A percentile compares a stretch with the other conserved stretches of the same genome.
Conservation (phyloP, 192 early-diverging fungal species). For the Coemansia sp. region DNA sequence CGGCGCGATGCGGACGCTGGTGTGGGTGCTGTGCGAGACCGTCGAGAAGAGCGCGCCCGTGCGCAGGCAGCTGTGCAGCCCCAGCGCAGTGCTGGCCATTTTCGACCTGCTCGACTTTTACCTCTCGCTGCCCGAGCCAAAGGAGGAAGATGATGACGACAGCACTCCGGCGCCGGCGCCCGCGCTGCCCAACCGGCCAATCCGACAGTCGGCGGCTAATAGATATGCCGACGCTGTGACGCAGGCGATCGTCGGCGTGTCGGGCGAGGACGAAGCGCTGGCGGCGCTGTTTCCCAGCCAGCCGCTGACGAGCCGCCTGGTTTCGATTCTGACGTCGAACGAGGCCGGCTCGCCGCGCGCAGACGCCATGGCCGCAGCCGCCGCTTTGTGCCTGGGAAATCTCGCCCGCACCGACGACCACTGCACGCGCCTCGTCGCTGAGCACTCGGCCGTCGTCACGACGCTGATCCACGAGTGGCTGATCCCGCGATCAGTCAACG, state of each 20-base stretch:
- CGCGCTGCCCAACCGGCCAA: conserved; percentile 30
- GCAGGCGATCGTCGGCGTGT: conserved; percentile 40
- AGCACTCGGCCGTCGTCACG: conserved; percentile 57
- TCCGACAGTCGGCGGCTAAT: conserved; percentile 20
- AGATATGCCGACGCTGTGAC: conserved; percentile 40
- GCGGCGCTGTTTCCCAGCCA: conserved; percentile 32
- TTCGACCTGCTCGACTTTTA: conserved; percentile 39
- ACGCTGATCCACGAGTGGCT: conserved; percentile 60
- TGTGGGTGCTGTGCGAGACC: conserved; percentile 47
- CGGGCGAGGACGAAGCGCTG: conserved; percentile 49
- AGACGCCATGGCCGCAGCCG: conserved; percentile 44
- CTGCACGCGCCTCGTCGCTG: conserved; percentile 64
- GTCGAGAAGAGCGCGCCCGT: conserved; percentile 37
- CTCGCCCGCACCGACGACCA: conserved; percentile 71
- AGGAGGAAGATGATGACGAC: neutral
- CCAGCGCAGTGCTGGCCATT: conserved; percentile 26
- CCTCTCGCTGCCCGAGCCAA: neutral
- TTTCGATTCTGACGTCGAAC: conserved; percentile 20
- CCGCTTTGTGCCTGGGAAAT: conserved; percentile 70
- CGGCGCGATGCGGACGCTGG: conserved; percentile 37
- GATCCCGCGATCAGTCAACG: conserved; percentile 44
- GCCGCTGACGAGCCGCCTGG: conserved; percentile 18
- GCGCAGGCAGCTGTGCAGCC: conserved; percentile 39
- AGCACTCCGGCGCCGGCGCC: neutral
- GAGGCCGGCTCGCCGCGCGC: conserved; percentile 3